These are phyloP conservation scores for Hanseniaspora clermontiae DNA, from an alignment of 805 yeast genomes.

Conservation along the genomic window DNA sequence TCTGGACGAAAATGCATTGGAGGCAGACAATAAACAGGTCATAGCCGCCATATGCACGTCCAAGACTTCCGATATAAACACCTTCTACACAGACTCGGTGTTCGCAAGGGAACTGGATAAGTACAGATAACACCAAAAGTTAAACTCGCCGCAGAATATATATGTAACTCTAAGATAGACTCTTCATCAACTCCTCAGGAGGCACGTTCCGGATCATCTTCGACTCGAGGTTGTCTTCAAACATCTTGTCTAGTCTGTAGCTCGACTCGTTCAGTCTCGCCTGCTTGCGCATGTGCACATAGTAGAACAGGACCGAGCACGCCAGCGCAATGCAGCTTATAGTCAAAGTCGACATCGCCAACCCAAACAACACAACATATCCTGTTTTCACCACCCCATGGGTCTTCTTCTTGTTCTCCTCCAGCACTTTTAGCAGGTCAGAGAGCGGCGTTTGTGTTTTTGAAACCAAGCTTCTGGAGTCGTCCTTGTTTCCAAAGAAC, in stretches of 20 bases:
- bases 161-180: constrained; percentile 16
- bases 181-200: constrained; percentile 40
- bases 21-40: background rate
- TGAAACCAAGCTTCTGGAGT: constrained; percentile 15
- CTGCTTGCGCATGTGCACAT: constrained; percentile 28
- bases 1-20: background rate
- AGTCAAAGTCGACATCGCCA: constrained; percentile 52
- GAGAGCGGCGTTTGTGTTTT: constrained; percentile 25
- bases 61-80: background rate
- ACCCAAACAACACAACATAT: constrained; percentile 53
- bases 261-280: constrained; percentile 27
- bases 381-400: constrained; percentile 32
- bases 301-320: constrained; percentile 24
- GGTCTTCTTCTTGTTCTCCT: constrained; percentile 19
- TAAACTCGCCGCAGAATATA: too few relatives aligned
- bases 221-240: constrained; percentile 46
- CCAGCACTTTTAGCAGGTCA: constrained; percentile 16
- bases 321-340: constrained; percentile 32
- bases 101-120: background rate
- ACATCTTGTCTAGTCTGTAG: constrained; percentile 26
- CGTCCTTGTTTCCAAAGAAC: constrained; percentile 31
- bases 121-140: background rate
- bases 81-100: background rate
- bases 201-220: constrained; percentile 53
- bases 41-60: background rate